Percentiles rank a stretch among this genome's conserved stretches.
Conservation (phyloP, 2,329 filamentous ascomycete genomes). For the Knufia petricola region DNA sequence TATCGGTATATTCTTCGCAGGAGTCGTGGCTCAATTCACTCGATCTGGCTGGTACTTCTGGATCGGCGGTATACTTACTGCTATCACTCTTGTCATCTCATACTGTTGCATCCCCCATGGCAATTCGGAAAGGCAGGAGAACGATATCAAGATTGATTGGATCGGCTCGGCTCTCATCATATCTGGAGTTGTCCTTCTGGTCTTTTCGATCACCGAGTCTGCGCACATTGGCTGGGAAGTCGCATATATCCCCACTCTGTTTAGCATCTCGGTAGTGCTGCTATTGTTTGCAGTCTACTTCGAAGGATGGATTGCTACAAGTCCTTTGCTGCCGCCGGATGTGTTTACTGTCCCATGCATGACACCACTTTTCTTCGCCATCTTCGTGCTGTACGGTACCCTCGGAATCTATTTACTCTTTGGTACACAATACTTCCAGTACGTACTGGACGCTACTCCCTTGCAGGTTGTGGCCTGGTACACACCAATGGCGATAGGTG, state of each 20-base stretch:
- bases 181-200: constrained; percentile 56
- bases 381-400: constrained; percentile 60
- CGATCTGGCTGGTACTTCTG: constrained; percentile 61
- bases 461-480: constrained; percentile 61
- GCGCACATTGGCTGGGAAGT: constrained; percentile 65
- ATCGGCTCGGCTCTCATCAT: constrained; percentile 52
- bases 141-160: constrained; percentile 58
- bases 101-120: constrained; percentile 44
- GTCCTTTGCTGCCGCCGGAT: constrained; percentile 60
- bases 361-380: constrained; percentile 49
- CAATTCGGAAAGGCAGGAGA: constrained; percentile 26
- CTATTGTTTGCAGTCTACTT: constrained; percentile 56
- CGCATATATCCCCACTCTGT: constrained; percentile 58
- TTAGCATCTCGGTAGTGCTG: constrained; percentile 53
- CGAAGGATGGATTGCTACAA: constrained; percentile 58
- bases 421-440: constrained; percentile 57
- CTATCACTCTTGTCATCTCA: constrained; percentile 37
- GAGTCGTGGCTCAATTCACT: constrained; percentile 45
- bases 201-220: constrained; percentile 66
- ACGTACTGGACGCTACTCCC: constrained; percentile 49
- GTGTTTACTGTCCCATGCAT: constrained; percentile 62
- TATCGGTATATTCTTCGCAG: constrained; percentile 55
- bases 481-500: constrained; percentile 57
- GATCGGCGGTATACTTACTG: constrained; percentile 48
- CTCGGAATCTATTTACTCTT: constrained; percentile 63